Base-by-base conservation (phyloP, 768 basidiomycete genomes). In the Leucosporidium scottii region DNA sequence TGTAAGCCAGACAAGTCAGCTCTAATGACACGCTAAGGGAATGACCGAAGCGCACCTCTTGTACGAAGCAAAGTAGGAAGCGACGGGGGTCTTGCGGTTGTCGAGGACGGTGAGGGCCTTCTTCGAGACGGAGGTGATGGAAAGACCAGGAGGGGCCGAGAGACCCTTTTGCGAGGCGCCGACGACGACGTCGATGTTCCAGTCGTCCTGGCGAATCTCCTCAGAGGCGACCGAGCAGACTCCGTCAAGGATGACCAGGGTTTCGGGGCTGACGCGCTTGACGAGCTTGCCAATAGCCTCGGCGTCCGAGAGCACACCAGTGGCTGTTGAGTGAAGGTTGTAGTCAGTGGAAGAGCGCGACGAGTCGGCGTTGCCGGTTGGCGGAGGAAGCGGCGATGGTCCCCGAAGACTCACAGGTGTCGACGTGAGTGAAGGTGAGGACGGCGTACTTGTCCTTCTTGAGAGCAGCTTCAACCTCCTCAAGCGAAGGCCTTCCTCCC, bases 211-310 rank as follows among this genome's bases (percentile, higher is more conserved):
- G 55, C 82, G 85, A 74, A 99, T 93, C 77, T 97, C 92, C 78
- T 98, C 96, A 73, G 88, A 90, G 8, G 90, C 96, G 21, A 97
- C 92, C 2, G 92, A 88, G 79, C 96, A 99, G 31, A 99, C 96
- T n/a, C 85, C 91, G 76, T 99, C 96, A 66, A 92, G 82, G 12
- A 89, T 67, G 72, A 91, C 89, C 68, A 99, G 81, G 1, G 93
- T 92, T 17, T 89, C 84, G 1, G 94, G 93, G 0, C 91, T 92
- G 67, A 90, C 84, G 31, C 82, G 81, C 70, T 81, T 83, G 58
- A 93, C 89, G 15, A 85, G 82, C 59, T 85, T 83, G 25, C 86
- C 86, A 72, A 99, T 85, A 28, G 82, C 83, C 72, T 88, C 85
- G 39, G 90, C 87, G 74, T 92, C 83, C 21, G 91, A 92, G 57